A percentile compares a stretch with the other conserved stretches of the same genome.
phyloP scores from a whole-genome alignment of 2,329 filamentous ascomycete species.

The Whalleya microplaca region DNA sequence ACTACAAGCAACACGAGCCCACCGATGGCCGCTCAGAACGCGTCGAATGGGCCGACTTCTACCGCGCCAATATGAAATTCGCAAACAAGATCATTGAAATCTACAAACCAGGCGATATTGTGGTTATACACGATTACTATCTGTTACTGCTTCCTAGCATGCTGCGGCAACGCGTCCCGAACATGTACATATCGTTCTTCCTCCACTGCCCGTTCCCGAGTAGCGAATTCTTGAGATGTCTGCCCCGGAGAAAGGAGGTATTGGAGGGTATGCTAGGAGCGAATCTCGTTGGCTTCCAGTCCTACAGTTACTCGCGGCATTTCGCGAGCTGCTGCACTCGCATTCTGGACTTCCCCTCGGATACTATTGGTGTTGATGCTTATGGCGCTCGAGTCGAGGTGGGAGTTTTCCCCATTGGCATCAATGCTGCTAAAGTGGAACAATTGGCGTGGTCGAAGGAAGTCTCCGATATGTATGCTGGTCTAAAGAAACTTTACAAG shows the following conservation, averaged over 20 bases:
- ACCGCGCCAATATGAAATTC: constrained; percentile 89
- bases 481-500: constrained; percentile 76
- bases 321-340: constrained; percentile 94
- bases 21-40: constrained; percentile 82
- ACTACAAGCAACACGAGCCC: constrained; percentile 94
- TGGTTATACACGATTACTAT: constrained; percentile 94
- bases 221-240: constrained; percentile 90
- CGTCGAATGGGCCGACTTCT: constrained; percentile 89
- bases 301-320: constrained; percentile 91
- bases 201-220: constrained; percentile 94
- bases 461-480: constrained; percentile 72
- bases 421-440: constrained; percentile 82
- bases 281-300: constrained; percentile 94
- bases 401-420: constrained; percentile 92
- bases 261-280: constrained; percentile 87
- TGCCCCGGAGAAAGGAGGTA: constrained; percentile 86
- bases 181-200: constrained; percentile 94
- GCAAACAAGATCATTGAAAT: constrained; percentile 85
- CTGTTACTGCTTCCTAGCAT: constrained; percentile 87
- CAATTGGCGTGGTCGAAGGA: constrained; percentile 72
- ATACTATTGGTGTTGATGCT: constrained; percentile 81
- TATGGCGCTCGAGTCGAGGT: constrained; percentile 89
- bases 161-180: constrained; percentile 81
- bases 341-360: constrained; percentile 87
- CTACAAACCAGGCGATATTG: constrained; percentile 90